Percentiles rank a stretch among this genome's conserved stretches.
Conservation (phyloP, 495 filamentous ascomycete species). For the Xylaria scruposa region DNA sequence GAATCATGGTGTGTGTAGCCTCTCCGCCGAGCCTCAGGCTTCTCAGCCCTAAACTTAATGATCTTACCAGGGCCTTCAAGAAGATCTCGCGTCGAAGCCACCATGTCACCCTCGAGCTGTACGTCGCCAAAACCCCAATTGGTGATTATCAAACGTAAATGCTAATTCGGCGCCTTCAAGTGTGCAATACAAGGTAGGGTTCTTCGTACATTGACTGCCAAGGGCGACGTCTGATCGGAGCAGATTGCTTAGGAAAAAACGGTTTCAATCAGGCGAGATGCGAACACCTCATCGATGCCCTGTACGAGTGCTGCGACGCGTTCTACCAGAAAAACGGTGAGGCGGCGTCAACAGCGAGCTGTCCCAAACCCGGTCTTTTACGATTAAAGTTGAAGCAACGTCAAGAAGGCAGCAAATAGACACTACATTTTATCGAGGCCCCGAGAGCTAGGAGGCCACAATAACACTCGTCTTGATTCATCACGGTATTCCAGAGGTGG, state of each 20-base stretch:
- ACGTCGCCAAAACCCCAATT: constrained; percentile 46
- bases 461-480: constrained; percentile 11
- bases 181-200: constrained; percentile 86
- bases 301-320: constrained; percentile 92
- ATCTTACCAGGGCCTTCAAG: constrained; percentile 53
- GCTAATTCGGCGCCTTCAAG: constrained; percentile 46
- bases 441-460: neutral
- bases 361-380: constrained; percentile 81
- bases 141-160: neutral
- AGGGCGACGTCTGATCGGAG: constrained; percentile 27
- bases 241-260: constrained; percentile 84
- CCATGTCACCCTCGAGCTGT: constrained; percentile 91
- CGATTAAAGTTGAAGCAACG: constrained; percentile 88
- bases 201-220: neutral
- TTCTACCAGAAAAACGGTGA: constrained; percentile 88
- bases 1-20: constrained; percentile 27
- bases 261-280: constrained; percentile 91
- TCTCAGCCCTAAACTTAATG: constrained; percentile 14
- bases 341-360: constrained; percentile 76
- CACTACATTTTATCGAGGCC: constrained; percentile 10
- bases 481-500: neutral
- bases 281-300: constrained; percentile 77
- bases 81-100: constrained; percentile 75
- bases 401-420: constrained; percentile 44
- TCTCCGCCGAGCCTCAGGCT: neutral